Evolutionary conservation across 2,329 filamentous ascomycete species (phyloP).

Genomic region (Stemphylium beticola): DNA sequence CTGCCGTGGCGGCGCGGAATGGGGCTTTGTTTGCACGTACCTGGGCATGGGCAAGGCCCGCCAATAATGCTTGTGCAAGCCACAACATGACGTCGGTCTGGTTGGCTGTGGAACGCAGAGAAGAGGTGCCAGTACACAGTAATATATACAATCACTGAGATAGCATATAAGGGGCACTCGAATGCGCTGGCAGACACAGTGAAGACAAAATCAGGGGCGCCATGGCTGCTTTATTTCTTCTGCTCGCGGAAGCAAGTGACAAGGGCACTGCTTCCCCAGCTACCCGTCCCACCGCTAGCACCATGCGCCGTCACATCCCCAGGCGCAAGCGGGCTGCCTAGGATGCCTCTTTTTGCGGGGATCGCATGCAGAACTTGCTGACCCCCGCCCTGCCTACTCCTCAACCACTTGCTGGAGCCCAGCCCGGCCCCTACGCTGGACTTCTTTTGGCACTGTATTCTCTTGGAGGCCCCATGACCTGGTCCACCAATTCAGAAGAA

Average conservation of each 20-base stretch:
- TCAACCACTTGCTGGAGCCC: slow-evolving; percentile 23
- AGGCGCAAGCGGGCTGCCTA: slow-evolving; percentile 15
- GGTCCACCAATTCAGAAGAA: background rate
- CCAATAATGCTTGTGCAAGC: slow-evolving; percentile 45
- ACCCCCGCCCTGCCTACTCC: slow-evolving; percentile 22
- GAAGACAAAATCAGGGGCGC: slow-evolving; percentile 15
- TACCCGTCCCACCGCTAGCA: slow-evolving; percentile 20
- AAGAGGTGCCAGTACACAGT: slow-evolving; percentile 16
- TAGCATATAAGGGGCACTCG: slow-evolving; percentile 18
- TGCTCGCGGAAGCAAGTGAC: slow-evolving; percentile 5
- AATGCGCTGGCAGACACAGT: slow-evolving; percentile 18
- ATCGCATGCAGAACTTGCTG: slow-evolving; percentile 27
- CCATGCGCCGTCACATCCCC: slow-evolving; percentile 15
- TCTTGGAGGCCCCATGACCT: background rate
- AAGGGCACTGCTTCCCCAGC: slow-evolving; percentile 17
- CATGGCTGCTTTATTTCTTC: slow-evolving; percentile 24
- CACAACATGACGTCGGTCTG: slow-evolving; percentile 41
- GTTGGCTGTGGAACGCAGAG: slow-evolving; percentile 23
- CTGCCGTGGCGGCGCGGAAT: slow-evolving; percentile 13
- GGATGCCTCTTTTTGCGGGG: slow-evolving; percentile 20
- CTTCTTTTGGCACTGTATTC: slow-evolving; percentile 1
- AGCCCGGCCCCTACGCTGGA: slow-evolving; percentile 15
- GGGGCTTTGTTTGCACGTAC: slow-evolving; percentile 32
- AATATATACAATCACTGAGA: slow-evolving; percentile 19
- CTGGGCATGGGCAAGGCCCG: slow-evolving; percentile 38